Percentiles rank a stretch among this genome's conserved stretches.
phyloP scores from a whole-genome alignment of 768 basidiomycete genomes.

The Cystofilobasidium bisporidii region DNA sequence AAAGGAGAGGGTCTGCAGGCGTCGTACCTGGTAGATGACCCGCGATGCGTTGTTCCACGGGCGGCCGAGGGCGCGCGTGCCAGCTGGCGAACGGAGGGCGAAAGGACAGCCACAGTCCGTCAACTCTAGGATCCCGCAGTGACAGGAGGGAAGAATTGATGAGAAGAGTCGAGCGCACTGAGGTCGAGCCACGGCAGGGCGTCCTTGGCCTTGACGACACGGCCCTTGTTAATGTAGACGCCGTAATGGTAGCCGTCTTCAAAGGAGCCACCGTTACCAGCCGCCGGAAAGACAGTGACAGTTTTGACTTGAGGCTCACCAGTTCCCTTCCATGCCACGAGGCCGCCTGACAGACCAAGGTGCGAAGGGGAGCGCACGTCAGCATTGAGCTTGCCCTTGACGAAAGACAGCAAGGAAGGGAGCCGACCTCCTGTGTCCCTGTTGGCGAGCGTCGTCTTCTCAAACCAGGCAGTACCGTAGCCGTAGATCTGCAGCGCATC shows the following conservation, averaged over 20 bases:
- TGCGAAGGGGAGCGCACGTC: too few species aligned
- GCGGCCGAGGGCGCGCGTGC: slow-evolving; percentile 52
- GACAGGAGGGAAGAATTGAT: neutral
- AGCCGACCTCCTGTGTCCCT: slow-evolving; percentile 59
- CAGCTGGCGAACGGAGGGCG: slow-evolving; percentile 49
- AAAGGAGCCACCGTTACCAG: neutral
- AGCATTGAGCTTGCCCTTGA: too few species aligned
- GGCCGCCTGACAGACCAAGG: neutral
- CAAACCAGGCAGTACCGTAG: slow-evolving; percentile 46
- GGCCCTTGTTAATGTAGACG: slow-evolving; percentile 44
- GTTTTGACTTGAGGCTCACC: slow-evolving; percentile 6
- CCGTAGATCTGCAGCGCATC: slow-evolving; percentile 29
- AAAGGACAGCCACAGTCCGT: slow-evolving; percentile 47
- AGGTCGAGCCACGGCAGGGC: slow-evolving; percentile 37
- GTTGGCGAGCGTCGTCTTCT: slow-evolving; percentile 52
- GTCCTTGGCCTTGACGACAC: slow-evolving; percentile 32
- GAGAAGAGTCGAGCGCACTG: slow-evolving; percentile 42
- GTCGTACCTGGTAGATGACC: slow-evolving; percentile 50
- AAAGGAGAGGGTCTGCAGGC: slow-evolving; percentile 48
- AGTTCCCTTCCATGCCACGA: neutral
- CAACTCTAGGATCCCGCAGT: too few species aligned
- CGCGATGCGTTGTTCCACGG: slow-evolving; percentile 57
- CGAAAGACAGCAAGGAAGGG: slow-evolving; percentile 44
- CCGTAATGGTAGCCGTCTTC: slow-evolving; percentile 1
- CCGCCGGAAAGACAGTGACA: neutral